phyloP scores from a whole-genome alignment of 73 alveolate genomes.

The Durusdinium trenchii region DNA sequence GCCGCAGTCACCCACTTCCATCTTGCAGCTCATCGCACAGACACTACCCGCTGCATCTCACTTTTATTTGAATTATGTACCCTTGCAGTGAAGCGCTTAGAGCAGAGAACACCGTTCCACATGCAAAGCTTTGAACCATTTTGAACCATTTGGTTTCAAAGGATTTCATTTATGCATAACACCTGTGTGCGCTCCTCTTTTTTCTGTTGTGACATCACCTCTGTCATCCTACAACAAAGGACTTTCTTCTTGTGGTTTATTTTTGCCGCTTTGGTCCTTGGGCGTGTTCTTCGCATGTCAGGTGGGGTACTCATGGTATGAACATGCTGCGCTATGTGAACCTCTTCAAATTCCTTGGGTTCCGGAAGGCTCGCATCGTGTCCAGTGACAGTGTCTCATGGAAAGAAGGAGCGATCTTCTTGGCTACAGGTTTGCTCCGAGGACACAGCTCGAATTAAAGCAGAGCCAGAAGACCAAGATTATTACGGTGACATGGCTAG shows the following conservation, averaged over 20 bases:
- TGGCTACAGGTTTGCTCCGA: slow-evolving; percentile 74
- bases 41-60: slow-evolving; percentile 82
- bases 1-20: slow-evolving; percentile 53
- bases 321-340: slow-evolving; percentile 80
- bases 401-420: not conserved
- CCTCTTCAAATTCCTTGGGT: slow-evolving; percentile 65
- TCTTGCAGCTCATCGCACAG: slow-evolving; percentile 43
- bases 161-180: not conserved
- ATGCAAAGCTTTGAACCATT: not conserved
- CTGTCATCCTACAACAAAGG: not conserved
- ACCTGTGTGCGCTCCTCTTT: not conserved
- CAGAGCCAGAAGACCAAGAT: slow-evolving; percentile 90
- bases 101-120: too few species aligned
- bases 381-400: not conserved
- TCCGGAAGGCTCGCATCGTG: slow-evolving; percentile 45
- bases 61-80: slow-evolving; percentile 72
- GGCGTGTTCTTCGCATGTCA: not conserved
- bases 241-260: not conserved
- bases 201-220: not conserved
- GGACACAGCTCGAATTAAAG: slow-evolving; percentile 35
- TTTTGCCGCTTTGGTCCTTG: too few species aligned
- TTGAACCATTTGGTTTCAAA: too few species aligned
- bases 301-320: slow-evolving; percentile 85
- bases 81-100: slow-evolving; percentile 52
- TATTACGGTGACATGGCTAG: slow-evolving; percentile 50